phyloP scores from a whole-genome alignment of 2,329 filamentous ascomycete genomes.

The Pseudogymnoascus sp. region DNA sequence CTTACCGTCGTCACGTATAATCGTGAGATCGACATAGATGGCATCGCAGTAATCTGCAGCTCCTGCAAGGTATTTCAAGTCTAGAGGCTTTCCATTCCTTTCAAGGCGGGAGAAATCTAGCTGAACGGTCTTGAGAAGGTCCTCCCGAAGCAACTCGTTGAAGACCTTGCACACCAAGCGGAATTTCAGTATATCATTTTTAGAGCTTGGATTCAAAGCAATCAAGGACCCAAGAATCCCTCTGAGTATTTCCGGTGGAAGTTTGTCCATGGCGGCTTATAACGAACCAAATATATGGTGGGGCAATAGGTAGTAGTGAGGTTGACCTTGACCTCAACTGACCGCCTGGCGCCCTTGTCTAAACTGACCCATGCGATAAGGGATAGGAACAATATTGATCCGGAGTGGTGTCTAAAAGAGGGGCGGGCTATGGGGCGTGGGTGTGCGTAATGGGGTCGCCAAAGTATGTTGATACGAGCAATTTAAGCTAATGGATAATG shows the following conservation, averaged over 20 bases:
- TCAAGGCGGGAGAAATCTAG: slow-evolving; percentile 45
- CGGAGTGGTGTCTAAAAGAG: not conserved
- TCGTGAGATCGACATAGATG: slow-evolving; percentile 46
- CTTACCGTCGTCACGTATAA: slow-evolving; percentile 45
- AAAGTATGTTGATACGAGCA: not conserved
- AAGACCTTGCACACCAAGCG: slow-evolving; percentile 45
- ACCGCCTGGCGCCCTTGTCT: not conserved
- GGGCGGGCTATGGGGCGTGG: not conserved
- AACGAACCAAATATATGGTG: not conserved
- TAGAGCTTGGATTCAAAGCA: slow-evolving; percentile 32
- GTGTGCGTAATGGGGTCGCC: no score
- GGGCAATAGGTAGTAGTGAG: slow-evolving; percentile 8
- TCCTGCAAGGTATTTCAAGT: slow-evolving; percentile 37
- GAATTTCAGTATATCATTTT: slow-evolving; percentile 39
- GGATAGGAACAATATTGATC: slow-evolving; percentile 6
- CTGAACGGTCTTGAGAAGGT: slow-evolving; percentile 40
- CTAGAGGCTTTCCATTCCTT: slow-evolving; percentile 27
- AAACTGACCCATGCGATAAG: not conserved
- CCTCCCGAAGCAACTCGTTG: slow-evolving; percentile 39
- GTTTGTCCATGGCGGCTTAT: slow-evolving; percentile 34
- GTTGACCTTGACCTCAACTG: not conserved
- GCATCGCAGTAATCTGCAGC: slow-evolving; percentile 43
- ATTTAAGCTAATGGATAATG: not conserved
- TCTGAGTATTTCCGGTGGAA: slow-evolving; percentile 43
- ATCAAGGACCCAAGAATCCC: slow-evolving; percentile 40